These are phyloP conservation scores for Megacollybia marginata DNA, from an alignment of 768 basidiomycete genomes.

Conservation along the genomic window DNA sequence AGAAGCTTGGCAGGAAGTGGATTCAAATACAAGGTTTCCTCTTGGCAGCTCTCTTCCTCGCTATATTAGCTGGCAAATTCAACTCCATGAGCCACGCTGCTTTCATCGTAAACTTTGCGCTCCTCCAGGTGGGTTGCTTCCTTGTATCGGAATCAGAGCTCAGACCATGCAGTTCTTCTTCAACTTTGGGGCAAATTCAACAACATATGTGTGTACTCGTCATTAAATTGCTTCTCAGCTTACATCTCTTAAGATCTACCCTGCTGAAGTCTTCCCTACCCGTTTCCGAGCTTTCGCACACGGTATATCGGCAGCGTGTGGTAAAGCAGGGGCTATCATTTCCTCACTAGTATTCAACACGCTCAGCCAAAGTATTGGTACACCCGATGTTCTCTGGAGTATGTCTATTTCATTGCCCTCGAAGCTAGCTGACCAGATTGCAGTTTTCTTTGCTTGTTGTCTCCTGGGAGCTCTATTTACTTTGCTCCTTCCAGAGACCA, in stretches of 20 bases:
- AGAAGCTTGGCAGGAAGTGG: constrained; percentile 65
- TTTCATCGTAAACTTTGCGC: constrained; percentile 67
- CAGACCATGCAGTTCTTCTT: constrained; percentile 52
- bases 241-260: constrained; percentile 41
- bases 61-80: constrained; percentile 63
- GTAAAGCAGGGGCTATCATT: constrained; percentile 74
- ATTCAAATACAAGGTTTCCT: constrained; percentile 77
- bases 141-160: too few species aligned
- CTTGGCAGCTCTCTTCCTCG: constrained; percentile 58
- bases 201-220: constrained; percentile 37
- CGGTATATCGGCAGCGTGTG: constrained; percentile 65
- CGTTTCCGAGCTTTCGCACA: constrained; percentile 68
- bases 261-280: constrained; percentile 77
- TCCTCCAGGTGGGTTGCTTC: constrained; percentile 30
- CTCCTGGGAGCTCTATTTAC: constrained; percentile 46
- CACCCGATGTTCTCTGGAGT: constrained; percentile 67
- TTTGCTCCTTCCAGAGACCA: constrained; percentile 41
- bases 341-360: constrained; percentile 68
- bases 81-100: constrained; percentile 41
- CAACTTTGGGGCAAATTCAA: constrained; percentile 75
- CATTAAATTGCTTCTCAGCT: background rate
- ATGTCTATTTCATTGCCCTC: constrained; percentile 16
- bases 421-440: background rate
- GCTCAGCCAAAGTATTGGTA: constrained; percentile 54
- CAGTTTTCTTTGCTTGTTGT: constrained; percentile 64